Evolutionary conservation across 139 green algal genomes (phyloP), one percentile per base, ranked within the genome.

Genomic region (Microglena sp.): DNA sequence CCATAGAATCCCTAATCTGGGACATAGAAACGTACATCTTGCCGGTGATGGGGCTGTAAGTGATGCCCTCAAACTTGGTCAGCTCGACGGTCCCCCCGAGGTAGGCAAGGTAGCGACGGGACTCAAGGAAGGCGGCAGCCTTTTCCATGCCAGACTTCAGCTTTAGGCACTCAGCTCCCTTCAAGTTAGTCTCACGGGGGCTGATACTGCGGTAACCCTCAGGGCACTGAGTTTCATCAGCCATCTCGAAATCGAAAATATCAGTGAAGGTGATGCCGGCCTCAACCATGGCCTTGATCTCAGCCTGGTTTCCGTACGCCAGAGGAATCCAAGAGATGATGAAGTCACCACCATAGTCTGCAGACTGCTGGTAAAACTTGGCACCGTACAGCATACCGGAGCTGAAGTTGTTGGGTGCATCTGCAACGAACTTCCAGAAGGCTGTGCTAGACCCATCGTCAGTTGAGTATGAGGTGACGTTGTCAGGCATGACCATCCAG

Each of bases 11-110:
- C 35, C 59, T 34, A 29, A 74, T 53, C 28, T 60, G 53, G 5
- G 29, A 56, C 27, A 74, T 68, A 40, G 68, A 5, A 15, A 33
- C 58, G 43, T 74, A 66, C 33, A 54, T 18, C n/a, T 62, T 45
- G 44, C 30, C 7, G 29, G 45, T 61, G 2, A 29, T 36, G 8
- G 62, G 18, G 57, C 69, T 46, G 31, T 58, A 69, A 8, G 71
- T 70, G 32, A 84, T 60, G 65, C 81, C 81, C 77, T 87, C 81
- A 65, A 67, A 82, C 78, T 88, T 88, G 44, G 66, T 68, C 29
- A 67, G 77, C 73, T 87, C 82, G 22, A 60, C 79, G 67, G 82
- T 86, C 61, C 57, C 80, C 7, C 80, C 81, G 30, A 76, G 32
- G 26, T 62, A 40, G 46, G 31, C 68, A 1, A 57, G 61, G 18